A percentile compares a stretch with the other conserved stretches of the same genome.
Conservation (phyloP, 345 rosid species). For the Linum trigynum region DNA sequence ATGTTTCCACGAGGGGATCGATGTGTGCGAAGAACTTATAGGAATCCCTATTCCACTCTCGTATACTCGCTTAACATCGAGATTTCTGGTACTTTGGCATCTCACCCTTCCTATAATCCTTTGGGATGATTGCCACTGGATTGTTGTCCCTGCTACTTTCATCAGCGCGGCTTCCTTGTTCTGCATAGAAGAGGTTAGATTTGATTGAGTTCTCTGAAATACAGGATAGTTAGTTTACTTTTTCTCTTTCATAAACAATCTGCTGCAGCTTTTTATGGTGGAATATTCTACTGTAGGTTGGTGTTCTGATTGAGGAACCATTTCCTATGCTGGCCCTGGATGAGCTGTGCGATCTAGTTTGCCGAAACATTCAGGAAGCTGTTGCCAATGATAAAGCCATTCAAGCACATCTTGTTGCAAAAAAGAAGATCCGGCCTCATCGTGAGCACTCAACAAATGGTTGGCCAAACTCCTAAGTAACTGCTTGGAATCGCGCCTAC, state of each 20-base stretch:
- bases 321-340: conserved; percentile 86
- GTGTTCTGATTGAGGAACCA: conserved; percentile 97
- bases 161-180: conserved; percentile 90
- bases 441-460: conserved; percentile 57
- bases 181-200: conserved; percentile 91
- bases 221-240: neutral
- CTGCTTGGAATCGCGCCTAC: neutral
- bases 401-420: conserved; percentile 34
- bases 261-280: neutral
- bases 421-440: conserved; percentile 30
- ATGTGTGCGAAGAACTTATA: conserved; percentile 74
- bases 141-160: conserved; percentile 91
- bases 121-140: conserved; percentile 99
- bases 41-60: conserved; percentile 91
- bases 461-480: conserved; percentile 35
- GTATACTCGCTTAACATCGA: conserved; percentile 83
- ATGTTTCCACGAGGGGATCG: conserved; percentile 79
- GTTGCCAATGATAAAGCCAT: conserved; percentile 44
- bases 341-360: conserved; percentile 52
- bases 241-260: neutral
- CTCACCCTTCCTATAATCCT: conserved; percentile 83
- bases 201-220: conserved; percentile 1
- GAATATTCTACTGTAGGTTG: conserved; percentile 43
- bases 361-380: conserved; percentile 51
- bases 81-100: conserved; percentile 95